These are phyloP conservation scores for Erigeron philadelphicus DNA, from an alignment of 140 eudicot species.

Conservation along the genomic window DNA sequence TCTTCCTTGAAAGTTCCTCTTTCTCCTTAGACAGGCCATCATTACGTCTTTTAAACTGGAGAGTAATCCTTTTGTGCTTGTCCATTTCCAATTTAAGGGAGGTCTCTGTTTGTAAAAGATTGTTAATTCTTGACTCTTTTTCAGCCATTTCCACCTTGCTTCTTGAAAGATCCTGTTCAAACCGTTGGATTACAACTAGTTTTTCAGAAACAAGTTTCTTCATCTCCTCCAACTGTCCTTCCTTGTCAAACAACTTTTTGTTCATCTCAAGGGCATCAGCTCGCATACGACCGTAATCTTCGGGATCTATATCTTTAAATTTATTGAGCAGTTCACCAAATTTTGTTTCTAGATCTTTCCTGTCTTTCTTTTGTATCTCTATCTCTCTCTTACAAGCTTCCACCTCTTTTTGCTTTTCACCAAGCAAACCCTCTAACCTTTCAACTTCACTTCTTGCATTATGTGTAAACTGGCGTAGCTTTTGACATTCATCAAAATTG, in stretches of 20 bases:
- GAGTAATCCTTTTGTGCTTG: constrained; percentile 28
- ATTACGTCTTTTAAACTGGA: constrained; percentile 35
- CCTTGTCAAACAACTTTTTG: constrained; percentile 56
- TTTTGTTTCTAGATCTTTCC: constrained; percentile 37
- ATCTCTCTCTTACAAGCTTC: constrained; percentile 53
- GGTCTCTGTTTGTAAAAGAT: constrained; percentile 46
- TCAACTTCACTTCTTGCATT: constrained; percentile 42
- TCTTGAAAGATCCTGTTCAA: constrained; percentile 67
- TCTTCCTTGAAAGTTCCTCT: constrained; percentile 59
- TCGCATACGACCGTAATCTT: constrained; percentile 58
- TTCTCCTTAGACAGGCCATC: constrained; percentile 54
- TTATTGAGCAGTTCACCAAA: constrained; percentile 50
- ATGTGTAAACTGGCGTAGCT: constrained; percentile 56
- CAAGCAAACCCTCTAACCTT: constrained; percentile 43
- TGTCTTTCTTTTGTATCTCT: constrained; percentile 38
- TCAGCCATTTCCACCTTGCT: constrained; percentile 52
- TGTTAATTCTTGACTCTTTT: constrained; percentile 42
- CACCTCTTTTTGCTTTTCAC: constrained; percentile 46
- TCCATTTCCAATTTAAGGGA: constrained; percentile 55
- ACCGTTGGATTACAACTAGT: constrained; percentile 36
- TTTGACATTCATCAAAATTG: constrained; percentile 91
- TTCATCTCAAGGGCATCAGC: constrained; percentile 56
- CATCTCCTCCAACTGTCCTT: constrained; percentile 56
- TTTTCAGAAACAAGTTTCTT: constrained; percentile 49
- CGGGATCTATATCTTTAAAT: constrained; percentile 50